phyloP scores from a whole-genome alignment of 2,329 filamentous ascomycete species.

The Lasiodiplodia hormozganensis region DNA sequence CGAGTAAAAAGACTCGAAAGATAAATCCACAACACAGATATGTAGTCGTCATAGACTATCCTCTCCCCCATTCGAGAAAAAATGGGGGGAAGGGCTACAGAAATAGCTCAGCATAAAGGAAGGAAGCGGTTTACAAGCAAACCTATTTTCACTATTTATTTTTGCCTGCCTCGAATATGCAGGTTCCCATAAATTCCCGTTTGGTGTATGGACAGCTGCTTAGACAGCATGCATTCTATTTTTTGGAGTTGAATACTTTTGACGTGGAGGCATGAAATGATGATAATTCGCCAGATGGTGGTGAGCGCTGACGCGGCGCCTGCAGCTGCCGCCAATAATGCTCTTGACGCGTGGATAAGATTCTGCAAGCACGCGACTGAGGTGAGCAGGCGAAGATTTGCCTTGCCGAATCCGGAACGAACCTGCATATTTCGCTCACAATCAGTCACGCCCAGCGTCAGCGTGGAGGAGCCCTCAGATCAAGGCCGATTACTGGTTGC shows the following conservation, averaged over 20 bases:
- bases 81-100: too few relatives aligned
- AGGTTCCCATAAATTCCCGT: not conserved
- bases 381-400: not conserved
- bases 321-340: not conserved
- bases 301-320: slow-evolving; percentile 6
- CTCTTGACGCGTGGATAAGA: slow-evolving; percentile 5
- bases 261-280: not conserved
- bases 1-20: too few relatives aligned
- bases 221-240: not conserved
- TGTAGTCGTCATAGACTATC: too few relatives aligned
- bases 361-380: slow-evolving; percentile 10
- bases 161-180: too few relatives aligned
- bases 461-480: not conserved
- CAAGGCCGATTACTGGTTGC: slow-evolving; percentile 9
- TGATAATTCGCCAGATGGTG: not conserved
- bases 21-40: too few relatives aligned
- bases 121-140: too few relatives aligned
- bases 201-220: not conserved
- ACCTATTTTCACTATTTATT: too few relatives aligned
- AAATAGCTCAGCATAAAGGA: too few relatives aligned
- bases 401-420: not conserved
- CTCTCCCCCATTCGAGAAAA: too few relatives aligned
- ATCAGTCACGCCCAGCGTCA: slow-evolving; percentile 1
- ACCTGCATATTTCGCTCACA: not conserved
- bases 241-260: not conserved